These are phyloP conservation scores for Neofusicoccum cordaticola DNA, from an alignment of 2,329 filamentous ascomycete species.

Conservation along the genomic window DNA sequence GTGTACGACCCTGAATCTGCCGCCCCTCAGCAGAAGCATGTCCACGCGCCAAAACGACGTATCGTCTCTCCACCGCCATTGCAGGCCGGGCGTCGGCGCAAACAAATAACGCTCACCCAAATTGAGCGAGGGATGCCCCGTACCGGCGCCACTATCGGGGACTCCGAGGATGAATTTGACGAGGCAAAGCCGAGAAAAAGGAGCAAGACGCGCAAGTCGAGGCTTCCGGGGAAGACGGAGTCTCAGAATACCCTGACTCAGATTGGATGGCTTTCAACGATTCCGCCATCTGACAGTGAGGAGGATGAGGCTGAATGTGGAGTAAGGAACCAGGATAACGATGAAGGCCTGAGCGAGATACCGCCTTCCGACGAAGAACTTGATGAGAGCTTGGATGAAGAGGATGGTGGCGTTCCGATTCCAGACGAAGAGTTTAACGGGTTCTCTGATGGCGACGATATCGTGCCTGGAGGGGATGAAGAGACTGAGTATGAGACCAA, in stretches of 20 bases:
- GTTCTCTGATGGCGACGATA: neutral
- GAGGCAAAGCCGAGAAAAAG: neutral
- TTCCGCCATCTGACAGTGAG: neutral
- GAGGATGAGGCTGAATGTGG: neutral
- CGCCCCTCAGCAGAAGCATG: neutral
- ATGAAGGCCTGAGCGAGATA: neutral
- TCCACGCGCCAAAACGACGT: neutral
- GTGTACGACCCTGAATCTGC: neutral
- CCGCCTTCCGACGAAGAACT: neutral
- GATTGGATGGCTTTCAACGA: conserved; percentile 5
- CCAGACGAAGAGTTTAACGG: conserved; percentile 4
- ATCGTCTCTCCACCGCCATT: neutral
- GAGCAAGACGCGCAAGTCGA: neutral
- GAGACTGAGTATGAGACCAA: neutral
- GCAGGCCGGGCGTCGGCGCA: neutral
- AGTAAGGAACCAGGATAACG: neutral
- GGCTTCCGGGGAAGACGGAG: neutral
- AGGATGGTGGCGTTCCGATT: neutral
- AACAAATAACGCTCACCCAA: conserved; percentile 12
- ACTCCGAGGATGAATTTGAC: neutral
- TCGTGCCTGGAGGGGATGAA: neutral
- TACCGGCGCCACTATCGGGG: neutral
- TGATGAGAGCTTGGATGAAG: neutral
- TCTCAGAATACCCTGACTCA: conserved; percentile 15
- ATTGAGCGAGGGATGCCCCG: neutral